Base-by-base conservation (phyloP, 768 basidiomycete species). In the Russula virescens region DNA sequence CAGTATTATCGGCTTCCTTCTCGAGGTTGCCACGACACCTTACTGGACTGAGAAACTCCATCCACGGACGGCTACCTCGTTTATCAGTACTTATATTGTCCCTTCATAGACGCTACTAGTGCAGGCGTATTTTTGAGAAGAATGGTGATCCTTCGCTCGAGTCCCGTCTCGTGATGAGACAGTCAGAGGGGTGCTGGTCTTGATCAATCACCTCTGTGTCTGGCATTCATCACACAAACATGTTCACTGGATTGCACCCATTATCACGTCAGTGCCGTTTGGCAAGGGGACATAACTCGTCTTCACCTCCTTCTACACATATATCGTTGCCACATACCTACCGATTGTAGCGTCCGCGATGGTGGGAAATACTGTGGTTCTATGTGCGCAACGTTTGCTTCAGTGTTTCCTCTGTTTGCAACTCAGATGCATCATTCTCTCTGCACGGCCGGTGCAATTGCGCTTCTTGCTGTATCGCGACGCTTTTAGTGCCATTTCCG, bases 291-390 rank as follows among this genome's bases (percentile, higher is more conserved):
- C 81, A 50, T 74, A 79, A 68, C 87, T 82, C 64, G 82, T 84
- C 43, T 91, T 87, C 74, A 84, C 85, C 0, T 81, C 82, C 6
- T 83, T 82, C 1, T 88, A 88, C 74, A 86, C 79, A 70, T 83
- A 79, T 68, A 74, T 82, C 49, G 81, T 82, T 28, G 76, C 77
- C 14, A 78, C 79, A 6, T 81, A 80, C 67, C 78, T 80, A 13
- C 81, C 80, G 2, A 76, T 80, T 25, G 80, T 83, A 0, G 81
- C 83, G 2, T 84, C 83, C 45, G 87, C 88, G 0, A 80, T 86
- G 70, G 83, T 87, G 0, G 81, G 85, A 73, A 94, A 94, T 70
- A 73, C n/a, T n/a, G n/a, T n/a, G n/a, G 69, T 7, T 77, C 78
- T 46, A 66, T 78, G 70, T 69, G 80, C 10, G 71, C 71, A 14